Conservation (phyloP, 129 eudicot genomes). For the Helianthus annuus region HanXRQr2.0-SUNRISE NC_035433.2:67586821-67587320, state of each 20-base stretch:
- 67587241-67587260: slow-evolving; percentile 53
- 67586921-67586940: neutral
- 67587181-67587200: slow-evolving; percentile 34
- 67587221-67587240: slow-evolving; percentile 75
- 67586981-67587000: slow-evolving; percentile 86
- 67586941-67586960: slow-evolving; percentile 40
- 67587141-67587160: slow-evolving; percentile 20
- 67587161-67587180: slow-evolving; percentile 18
- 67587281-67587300: slow-evolving; percentile 59
- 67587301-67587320: neutral
- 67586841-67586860: slow-evolving; percentile 83
- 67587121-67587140: slow-evolving; percentile 29
- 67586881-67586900: slow-evolving; percentile 30
- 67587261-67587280: slow-evolving; percentile 83
- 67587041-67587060: slow-evolving; percentile 49
- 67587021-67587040: slow-evolving; percentile 61
- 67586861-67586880: slow-evolving; percentile 71
- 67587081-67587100: slow-evolving; percentile 64
- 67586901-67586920: neutral
- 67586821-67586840: slow-evolving; percentile 96
- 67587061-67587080: slow-evolving; percentile 42
- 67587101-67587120: slow-evolving; percentile 41
- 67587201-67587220: slow-evolving; percentile 89
- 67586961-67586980: slow-evolving; percentile 64
- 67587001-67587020: slow-evolving; percentile 74